Evolutionary conservation across 352 stramenopile genomes (phyloP), one percentile per base, ranked within the genome.

Genomic region (Globisporangium lucens): DNA sequence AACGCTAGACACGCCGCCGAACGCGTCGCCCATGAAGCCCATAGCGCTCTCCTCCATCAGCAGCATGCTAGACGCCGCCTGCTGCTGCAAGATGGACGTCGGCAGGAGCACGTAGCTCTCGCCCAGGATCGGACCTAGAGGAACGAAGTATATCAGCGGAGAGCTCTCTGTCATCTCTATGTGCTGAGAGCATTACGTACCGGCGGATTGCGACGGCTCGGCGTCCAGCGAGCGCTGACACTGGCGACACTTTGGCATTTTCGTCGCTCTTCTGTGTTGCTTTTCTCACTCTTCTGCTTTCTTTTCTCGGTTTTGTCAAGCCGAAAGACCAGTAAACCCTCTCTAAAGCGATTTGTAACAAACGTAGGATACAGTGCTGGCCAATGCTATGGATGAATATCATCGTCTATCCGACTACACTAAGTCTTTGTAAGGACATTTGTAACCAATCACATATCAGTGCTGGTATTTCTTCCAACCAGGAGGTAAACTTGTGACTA

Each of bases 61-160:
- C 67, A 88, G 69, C 77, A 88, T 81, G 47, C 77, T 84, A 3
- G 67, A 70, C 8, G 60, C 57, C 13, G n/a, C 36, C 41, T 49
- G 41, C 51, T 67, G 63, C 53, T 68, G 63, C 22, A 69, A 86
- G 60, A 80, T 83, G 17, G 79, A 79, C 22, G 83, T 89, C 35
- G 85, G 85, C 27, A 93, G 78, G 59, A 93, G 74, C 66, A 93
- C 85, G 49, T 93, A 93, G 0, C 81, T 90, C 66, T 93, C 85
- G 59, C 83, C 83, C 51, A 93, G 69, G 56, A 79, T 77, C 66
- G 69, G 68, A 13, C 63, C 27, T 56, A 33, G 12, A 30, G 3
- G 9, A 27, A 68, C 64, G 36, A 15, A 51, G 36, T 62, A 53
- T 30, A 24, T 59, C 15, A 35, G 13, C 60, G 56, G 1, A 52